A percentile compares a stretch with the other conserved stretches of the same genome.
Conservation (phyloP, 1,284 basidiomycete genomes). For the Acaromyces ingoldii region DNA sequence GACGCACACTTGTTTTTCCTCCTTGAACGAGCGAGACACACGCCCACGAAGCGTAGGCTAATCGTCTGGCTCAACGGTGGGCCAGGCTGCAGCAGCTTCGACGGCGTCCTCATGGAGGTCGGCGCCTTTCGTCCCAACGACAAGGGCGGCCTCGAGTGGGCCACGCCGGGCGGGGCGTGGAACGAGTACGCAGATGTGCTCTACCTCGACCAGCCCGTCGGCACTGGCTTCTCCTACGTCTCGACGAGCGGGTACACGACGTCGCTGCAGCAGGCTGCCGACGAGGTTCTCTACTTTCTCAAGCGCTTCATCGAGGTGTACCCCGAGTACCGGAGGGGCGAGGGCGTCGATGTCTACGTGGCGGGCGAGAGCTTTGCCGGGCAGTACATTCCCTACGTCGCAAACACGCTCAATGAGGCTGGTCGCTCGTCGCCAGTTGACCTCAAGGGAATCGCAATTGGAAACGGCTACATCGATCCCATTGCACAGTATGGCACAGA, state of each 20-base stretch:
- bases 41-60: conserved; percentile 78
- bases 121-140: conserved; percentile 77
- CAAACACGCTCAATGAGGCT: conserved; percentile 71
- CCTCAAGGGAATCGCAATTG: conserved; percentile 79
- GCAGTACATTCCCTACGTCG: conserved; percentile 55
- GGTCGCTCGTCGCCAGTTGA: conserved; percentile 56
- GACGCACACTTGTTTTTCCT: conserved; percentile 83
- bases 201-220: conserved; percentile 91
- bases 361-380: conserved; percentile 17
- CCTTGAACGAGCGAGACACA: conserved; percentile 77
- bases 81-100: conserved; percentile 86
- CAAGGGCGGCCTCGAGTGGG: conserved; percentile 68
- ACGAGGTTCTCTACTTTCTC: conserved; percentile 78
- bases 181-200: conserved; percentile 97
- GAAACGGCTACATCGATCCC: conserved; percentile 96
- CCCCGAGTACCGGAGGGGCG: conserved; percentile 68
- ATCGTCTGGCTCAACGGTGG: conserved; percentile 98
- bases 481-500: conserved; percentile 83
- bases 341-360: conserved; percentile 65
- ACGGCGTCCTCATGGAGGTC: conserved; percentile 95
- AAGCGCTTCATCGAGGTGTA: conserved; percentile 82
- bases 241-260: conserved; percentile 79
- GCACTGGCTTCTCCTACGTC: conserved; percentile 87
- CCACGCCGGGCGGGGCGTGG: conserved; percentile 77
- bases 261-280: conserved; percentile 62